Base-by-base conservation (phyloP, 2,329 filamentous ascomycete species). In the Cercospora canescens region DNA sequence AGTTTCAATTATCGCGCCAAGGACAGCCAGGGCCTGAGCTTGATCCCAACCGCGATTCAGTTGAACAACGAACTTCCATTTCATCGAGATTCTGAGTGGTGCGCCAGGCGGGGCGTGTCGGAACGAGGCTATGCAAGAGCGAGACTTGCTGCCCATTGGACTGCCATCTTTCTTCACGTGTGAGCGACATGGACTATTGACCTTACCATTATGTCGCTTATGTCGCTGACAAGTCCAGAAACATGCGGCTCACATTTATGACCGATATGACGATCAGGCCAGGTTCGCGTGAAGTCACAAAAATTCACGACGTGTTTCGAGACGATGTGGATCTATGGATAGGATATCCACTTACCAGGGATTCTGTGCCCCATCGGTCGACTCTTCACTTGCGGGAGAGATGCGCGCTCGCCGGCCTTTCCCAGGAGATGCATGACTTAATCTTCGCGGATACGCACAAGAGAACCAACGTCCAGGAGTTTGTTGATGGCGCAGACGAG, bases 1-100 rank as follows among this genome's bases (percentile, higher is more conserved):
- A 69, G 67, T 12, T 65, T 54, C 0, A 64, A 69, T 11, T 67
- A 64, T 39, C 64, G 67, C n/a, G 67, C 61, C 5, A 69, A 65
- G 32, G 67, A 69, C 26, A 48, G 28, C 6, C 56, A 64, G 2
- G 67, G 64, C 21, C 12, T 67, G 32, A 50, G 45, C 6, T 24
- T 68, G 37, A 48, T 68, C 12, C 52, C 66, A 16, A 60, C 59
- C 5, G 64, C 56, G 1, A 56, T 34, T 34, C 50, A 55, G 24
- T 28, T 68, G 12, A 35, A 64, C 37, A 66, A 63, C 3, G 26
- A 39, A 21, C 39, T 66, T 8, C 64, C 60, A 0, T 11, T 66
- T 3, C 24, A 61, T 11, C 12, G n/a, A 14, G 37, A 58, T 11
- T 11, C 28, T 4, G 37, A 8, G 24, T 35, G 32, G 21, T 37